phyloP scores from a whole-genome alignment of 768 basidiomycete species.

The Termitomyces sp. region DNA sequence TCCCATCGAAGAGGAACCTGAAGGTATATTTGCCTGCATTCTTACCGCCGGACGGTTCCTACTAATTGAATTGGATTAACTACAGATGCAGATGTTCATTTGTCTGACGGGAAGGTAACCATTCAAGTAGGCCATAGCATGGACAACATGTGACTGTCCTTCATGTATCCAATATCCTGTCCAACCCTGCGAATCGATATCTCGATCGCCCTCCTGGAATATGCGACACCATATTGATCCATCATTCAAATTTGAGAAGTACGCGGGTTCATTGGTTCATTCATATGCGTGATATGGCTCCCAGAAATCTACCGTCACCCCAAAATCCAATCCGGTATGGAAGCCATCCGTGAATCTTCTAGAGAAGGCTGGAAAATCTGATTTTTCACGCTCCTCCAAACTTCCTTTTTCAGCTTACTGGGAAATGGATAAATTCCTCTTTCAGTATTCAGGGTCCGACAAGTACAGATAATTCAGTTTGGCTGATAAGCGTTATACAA shows the following conservation, averaged over 20 bases:
- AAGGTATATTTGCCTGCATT: neutral
- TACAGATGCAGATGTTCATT: conserved; percentile 1
- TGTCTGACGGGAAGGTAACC: neutral
- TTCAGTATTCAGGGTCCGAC: neutral
- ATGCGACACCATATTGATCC: neutral
- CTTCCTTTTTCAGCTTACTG: neutral
- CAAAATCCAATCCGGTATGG: neutral
- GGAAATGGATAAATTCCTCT: neutral
- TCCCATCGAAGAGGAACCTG: neutral
- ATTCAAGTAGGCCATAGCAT: neutral
- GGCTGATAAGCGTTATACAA: neutral
- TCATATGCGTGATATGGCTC: neutral
- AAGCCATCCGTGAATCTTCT: conserved; percentile 3
- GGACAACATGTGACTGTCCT: neutral
- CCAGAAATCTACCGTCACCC: neutral
- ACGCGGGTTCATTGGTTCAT: neutral
- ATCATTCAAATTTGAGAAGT: neutral
- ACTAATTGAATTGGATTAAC: neutral
- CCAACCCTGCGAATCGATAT: neutral
- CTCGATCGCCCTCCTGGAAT: neutral
- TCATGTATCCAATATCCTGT: neutral
- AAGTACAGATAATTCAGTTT: neutral
- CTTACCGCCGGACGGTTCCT: neutral
- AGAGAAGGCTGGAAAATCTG: conserved; percentile 1
- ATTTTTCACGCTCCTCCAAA: neutral